These are phyloP conservation scores for Grigorovia transvaalensis DNA, from an alignment of 805 yeast genomes.

Conservation along the genomic window DNA sequence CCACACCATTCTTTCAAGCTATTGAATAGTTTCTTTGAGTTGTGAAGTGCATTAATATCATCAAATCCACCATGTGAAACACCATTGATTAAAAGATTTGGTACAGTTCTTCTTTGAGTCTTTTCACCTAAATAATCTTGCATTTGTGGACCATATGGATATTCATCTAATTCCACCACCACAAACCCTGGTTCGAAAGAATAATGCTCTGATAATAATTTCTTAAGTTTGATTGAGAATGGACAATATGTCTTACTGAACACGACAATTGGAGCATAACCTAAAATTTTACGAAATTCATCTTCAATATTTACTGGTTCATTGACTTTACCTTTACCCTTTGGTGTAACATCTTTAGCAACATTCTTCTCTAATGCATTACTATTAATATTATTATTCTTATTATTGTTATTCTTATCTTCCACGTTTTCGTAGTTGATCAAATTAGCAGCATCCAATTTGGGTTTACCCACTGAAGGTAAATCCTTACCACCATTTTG, in stretches of 20 bases:
- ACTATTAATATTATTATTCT: background rate
- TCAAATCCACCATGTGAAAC: constrained; percentile 81
- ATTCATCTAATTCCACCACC: constrained; percentile 75
- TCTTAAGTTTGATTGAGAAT: constrained; percentile 61
- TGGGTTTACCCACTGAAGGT: background rate
- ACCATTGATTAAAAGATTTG: constrained; percentile 72
- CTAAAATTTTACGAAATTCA: constrained; percentile 47
- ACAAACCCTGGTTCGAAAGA: constrained; percentile 60
- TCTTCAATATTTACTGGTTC: constrained; percentile 38
- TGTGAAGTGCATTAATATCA: constrained; percentile 59
- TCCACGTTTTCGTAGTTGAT: constrained; percentile 1
- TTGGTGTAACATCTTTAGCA: background rate
- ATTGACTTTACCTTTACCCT: constrained; percentile 10
- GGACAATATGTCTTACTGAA: constrained; percentile 58
- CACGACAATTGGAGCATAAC: constrained; percentile 54
- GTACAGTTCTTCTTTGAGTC: constrained; percentile 82
- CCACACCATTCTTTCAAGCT: constrained; percentile 33
- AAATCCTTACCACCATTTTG: background rate
- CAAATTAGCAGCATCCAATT: background rate
- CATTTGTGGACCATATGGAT: constrained; percentile 61
- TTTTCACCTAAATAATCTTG: constrained; percentile 58
- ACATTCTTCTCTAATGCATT: background rate
- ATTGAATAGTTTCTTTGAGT: constrained; percentile 41
- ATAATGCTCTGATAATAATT: constrained; percentile 46
- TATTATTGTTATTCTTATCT: background rate